phyloP scores from a whole-genome alignment of 2,329 filamentous ascomycete species.

The Fonsecaea monophora region DNA sequence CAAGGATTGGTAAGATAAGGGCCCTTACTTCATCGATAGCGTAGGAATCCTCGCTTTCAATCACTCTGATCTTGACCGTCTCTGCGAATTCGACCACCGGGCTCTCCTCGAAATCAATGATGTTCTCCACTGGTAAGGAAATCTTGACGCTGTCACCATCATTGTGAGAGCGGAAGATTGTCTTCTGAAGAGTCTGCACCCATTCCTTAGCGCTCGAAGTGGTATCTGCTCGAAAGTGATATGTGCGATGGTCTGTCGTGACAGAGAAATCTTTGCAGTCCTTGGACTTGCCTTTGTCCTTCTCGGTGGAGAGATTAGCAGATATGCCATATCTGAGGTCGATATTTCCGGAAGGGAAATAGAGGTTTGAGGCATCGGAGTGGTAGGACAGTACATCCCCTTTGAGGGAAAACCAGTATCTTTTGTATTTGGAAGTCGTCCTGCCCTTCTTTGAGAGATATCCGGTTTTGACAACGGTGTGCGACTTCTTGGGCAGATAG shows the following conservation, averaged over 20 bases:
- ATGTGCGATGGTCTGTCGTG: conserved; percentile 80
- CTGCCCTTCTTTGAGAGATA: conserved; percentile 87
- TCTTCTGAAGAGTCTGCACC: conserved; percentile 91
- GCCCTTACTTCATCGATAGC: conserved; percentile 85
- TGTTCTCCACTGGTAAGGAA: conserved; percentile 82
- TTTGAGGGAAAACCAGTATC: conserved; percentile 93
- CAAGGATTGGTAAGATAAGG: conserved; percentile 5
- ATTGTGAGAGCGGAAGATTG: conserved; percentile 94
- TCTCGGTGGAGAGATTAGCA: conserved; percentile 73
- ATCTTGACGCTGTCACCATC: conserved; percentile 98
- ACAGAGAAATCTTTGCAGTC: conserved; percentile 80
- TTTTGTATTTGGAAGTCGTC: conserved; percentile 83
- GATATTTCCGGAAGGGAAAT: conserved; percentile 90
- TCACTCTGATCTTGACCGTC: conserved; percentile 89
- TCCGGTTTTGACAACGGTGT: conserved; percentile 81
- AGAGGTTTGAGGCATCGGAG: conserved; percentile 79
- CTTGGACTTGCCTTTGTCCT: conserved; percentile 70
- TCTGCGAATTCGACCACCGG: conserved; percentile 90
- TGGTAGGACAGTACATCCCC: conserved; percentile 93
- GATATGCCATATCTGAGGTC: conserved; percentile 91
- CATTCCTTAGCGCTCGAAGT: conserved; percentile 89
- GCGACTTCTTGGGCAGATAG: conserved; percentile 90
- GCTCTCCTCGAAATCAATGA: conserved; percentile 91
- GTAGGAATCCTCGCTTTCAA: conserved; percentile 93
- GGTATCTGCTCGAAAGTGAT: conserved; percentile 89